Conservation (phyloP, 2,329 filamentous ascomycete species). For the Diaporthe batatas region DNA sequence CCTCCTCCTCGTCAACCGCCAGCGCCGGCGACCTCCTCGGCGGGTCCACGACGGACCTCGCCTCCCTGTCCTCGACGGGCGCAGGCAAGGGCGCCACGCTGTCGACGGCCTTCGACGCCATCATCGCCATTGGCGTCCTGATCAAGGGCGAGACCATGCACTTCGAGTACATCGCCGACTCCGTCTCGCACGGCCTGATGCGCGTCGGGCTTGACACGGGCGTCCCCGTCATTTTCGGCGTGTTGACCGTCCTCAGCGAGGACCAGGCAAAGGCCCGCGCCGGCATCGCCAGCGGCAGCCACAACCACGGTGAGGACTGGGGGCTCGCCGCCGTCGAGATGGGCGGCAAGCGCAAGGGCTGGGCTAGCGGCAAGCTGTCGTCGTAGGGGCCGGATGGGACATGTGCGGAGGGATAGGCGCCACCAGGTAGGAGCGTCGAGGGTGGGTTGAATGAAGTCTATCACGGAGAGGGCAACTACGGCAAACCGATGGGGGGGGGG, state of each 20-base stretch:
- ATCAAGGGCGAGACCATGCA: constrained; percentile 99
- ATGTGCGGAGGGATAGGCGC: neutral
- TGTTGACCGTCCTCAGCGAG: constrained; percentile 90
- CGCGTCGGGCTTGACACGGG: constrained; percentile 90
- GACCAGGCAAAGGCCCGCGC: constrained; percentile 89
- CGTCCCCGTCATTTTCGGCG: constrained; percentile 90
- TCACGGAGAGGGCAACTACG: neutral
- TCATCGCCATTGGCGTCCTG: constrained; percentile 94
- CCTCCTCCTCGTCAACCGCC: constrained; percentile 67
- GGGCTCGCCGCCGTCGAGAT: constrained; percentile 94
- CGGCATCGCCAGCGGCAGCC: constrained; percentile 75
- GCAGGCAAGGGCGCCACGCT: constrained; percentile 50
- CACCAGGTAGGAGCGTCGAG: neutral
- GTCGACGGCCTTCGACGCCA: constrained; percentile 85
- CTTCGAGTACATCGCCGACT: constrained; percentile 97
- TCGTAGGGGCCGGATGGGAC: constrained; percentile 44
- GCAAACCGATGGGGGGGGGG: neutral
- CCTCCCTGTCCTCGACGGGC: constrained; percentile 53
- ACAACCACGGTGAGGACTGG: constrained; percentile 99
- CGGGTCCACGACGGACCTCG: constrained; percentile 76
- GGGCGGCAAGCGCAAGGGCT: constrained; percentile 86
- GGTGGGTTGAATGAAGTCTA: neutral
- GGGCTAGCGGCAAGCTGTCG: constrained; percentile 78
- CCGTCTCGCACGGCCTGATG: constrained; percentile 93
- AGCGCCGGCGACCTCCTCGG: constrained; percentile 83